These are phyloP conservation scores for Hypericum perforatum DNA, from an alignment of 345 rosid species.

Conservation along the genomic window DNA sequence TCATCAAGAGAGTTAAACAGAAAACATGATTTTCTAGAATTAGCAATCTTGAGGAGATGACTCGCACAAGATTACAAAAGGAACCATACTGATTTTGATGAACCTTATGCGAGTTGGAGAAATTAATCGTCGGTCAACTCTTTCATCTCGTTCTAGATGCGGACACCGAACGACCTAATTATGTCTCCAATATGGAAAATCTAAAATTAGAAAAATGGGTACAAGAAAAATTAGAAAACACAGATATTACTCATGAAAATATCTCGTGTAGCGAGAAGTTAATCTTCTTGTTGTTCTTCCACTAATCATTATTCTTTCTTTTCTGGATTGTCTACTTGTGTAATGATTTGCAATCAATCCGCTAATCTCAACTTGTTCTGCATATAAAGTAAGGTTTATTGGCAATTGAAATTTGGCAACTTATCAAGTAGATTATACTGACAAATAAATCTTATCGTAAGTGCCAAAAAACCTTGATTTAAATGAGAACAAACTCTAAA, in stretches of 20 bases:
- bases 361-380: too few relatives aligned
- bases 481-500: too few relatives aligned
- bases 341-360: too few relatives aligned
- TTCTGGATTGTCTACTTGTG: too few relatives aligned
- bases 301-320: too few relatives aligned
- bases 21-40: too few relatives aligned
- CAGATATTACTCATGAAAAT: constrained; percentile 3
- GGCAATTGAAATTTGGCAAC: too few relatives aligned
- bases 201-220: constrained; percentile 14
- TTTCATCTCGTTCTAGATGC: constrained; percentile 14
- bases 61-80: constrained; percentile 10
- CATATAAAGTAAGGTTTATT: too few relatives aligned
- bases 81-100: constrained; percentile 10
- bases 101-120: constrained; percentile 14
- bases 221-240: constrained; percentile 9
- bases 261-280: constrained; percentile 4
- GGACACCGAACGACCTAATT: constrained; percentile 7
- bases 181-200: constrained; percentile 17
- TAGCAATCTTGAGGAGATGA: background rate
- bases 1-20: too few relatives aligned
- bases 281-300: background rate
- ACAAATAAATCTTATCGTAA: too few relatives aligned
- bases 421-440: too few relatives aligned
- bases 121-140: constrained; percentile 18
- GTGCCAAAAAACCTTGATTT: too few relatives aligned